Base-by-base conservation (phyloP, 2,329 filamentous ascomycete species). In the Aspergillus vadensis region DNA sequence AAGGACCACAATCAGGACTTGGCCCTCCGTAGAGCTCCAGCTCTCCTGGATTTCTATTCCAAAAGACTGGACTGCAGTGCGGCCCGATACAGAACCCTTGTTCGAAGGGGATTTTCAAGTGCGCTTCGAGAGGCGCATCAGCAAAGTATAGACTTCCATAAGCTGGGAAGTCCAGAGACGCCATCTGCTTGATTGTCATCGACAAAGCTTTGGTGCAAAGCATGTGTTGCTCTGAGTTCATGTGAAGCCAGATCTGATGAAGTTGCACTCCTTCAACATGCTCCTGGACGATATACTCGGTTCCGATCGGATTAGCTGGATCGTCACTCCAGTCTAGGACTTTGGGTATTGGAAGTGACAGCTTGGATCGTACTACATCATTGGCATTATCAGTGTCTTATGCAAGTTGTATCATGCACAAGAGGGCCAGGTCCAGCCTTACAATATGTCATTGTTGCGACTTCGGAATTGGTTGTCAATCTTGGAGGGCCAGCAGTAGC, bases 401-500 rank as follows among this genome's bases (percentile, higher is more conserved):
- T 56, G 12, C 8, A 15, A 55, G 19, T n/a, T 19, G 39, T n/a
- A 62, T 38, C 17, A 12, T 32, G 30, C 4, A 12, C 15, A 41
- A 52, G 5, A 48, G 19, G n/a, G 1, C 7, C 25, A 30, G 21
- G 56, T 51, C 12, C 9, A 55, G 50, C 4, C 74, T 63, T 72
- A 81, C 77, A 58, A 63, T 77, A 81, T 61, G 69, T 68, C 48
- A 82, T 79, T 0, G 79, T 82, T 52, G 80, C 79, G 63, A 82
- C 79, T 69, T 82, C 77, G n/a, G 79, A 81, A 59, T 73, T 74
- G 2, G 76, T 81, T 1, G 70, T 73, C 36, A 80, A 69, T 41
- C 69, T 70, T 55, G 66, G 52, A 4, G 76, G 75, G 9, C 78
- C 78, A 68, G 78, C 74, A 59, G 78, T 62, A 23, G 61, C 52